Percentiles rank a stretch among this genome's conserved stretches.
Evolutionary conservation across 179 eudicot species (phyloP).

Genomic region (Silene noctiflora): DNA sequence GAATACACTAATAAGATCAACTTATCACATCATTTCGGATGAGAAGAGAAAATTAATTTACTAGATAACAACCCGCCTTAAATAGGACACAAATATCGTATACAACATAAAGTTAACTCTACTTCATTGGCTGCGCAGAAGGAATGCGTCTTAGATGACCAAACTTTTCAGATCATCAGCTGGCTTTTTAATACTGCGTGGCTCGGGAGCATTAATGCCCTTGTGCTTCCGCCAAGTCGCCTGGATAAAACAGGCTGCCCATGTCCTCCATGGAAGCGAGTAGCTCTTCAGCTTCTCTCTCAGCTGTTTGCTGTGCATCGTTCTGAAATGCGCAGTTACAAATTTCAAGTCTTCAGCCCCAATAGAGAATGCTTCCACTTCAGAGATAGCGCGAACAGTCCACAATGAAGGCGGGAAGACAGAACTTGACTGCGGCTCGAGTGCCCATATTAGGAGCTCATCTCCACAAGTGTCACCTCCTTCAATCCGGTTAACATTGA

Average conservation of each 20-base stretch:
- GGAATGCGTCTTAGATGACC: too few relatives aligned
- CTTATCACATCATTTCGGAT: too few relatives aligned
- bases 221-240: constrained; percentile 10
- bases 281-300: constrained; percentile 59
- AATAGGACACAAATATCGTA: too few relatives aligned
- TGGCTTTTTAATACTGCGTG: too few relatives aligned
- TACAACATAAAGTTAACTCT: too few relatives aligned
- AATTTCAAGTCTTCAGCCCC: constrained; percentile 62
- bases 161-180: too few relatives aligned
- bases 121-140: too few relatives aligned
- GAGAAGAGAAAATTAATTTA: too few relatives aligned
- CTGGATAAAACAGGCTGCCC: constrained; percentile 76
- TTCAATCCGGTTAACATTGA: too few relatives aligned
- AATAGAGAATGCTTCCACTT: constrained; percentile 78
- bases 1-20: too few relatives aligned
- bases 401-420: constrained; percentile 67
- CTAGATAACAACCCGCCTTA: too few relatives aligned
- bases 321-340: constrained; percentile 34
- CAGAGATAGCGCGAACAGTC: constrained; percentile 53
- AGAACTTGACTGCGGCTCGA: constrained; percentile 38
- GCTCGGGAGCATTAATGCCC: neutral
- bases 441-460: constrained; percentile 70
- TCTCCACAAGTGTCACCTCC: constrained; percentile 79
- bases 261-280: constrained; percentile 71
- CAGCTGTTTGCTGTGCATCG: constrained; percentile 57